phyloP scores from a whole-genome alignment of 2,329 filamentous ascomycete genomes.

The Penicillium sp. region DNA sequence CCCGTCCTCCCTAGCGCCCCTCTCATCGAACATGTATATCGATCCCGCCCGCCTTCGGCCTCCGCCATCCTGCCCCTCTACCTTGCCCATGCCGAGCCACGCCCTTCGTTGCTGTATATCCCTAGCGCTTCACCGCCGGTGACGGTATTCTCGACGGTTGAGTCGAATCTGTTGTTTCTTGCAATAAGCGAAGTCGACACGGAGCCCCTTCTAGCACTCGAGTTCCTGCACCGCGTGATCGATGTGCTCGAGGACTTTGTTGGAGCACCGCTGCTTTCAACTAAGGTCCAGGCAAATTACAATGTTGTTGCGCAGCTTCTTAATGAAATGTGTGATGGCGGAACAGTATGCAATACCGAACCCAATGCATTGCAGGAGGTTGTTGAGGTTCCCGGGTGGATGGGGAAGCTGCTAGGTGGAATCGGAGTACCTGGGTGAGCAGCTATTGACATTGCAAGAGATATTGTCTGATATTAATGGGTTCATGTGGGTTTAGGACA shows the following conservation, averaged over 20 bases:
- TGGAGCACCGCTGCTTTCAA: slow-evolving; percentile 72
- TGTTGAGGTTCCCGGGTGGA: slow-evolving; percentile 81
- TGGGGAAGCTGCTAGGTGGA: slow-evolving; percentile 79
- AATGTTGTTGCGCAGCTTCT: slow-evolving; percentile 88
- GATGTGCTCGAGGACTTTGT: slow-evolving; percentile 93
- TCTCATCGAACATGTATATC: slow-evolving; percentile 82
- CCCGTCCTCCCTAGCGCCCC: slow-evolving; percentile 53
- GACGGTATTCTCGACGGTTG: slow-evolving; percentile 76
- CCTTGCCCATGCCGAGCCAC: slow-evolving; percentile 68
- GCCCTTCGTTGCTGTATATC: slow-evolving; percentile 78
- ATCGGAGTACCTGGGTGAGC: slow-evolving; percentile 69
- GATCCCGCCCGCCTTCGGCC: slow-evolving; percentile 68
- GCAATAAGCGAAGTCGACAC: slow-evolving; percentile 76
- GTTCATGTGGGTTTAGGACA: slow-evolving; percentile 17
- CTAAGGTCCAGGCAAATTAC: slow-evolving; percentile 81
- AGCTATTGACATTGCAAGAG: not conserved
- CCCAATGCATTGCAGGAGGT: slow-evolving; percentile 84
- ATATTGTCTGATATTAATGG: not conserved
- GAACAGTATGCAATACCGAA: slow-evolving; percentile 80
- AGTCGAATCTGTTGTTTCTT: slow-evolving; percentile 78
- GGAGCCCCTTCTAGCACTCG: slow-evolving; percentile 79
- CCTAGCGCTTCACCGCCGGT: slow-evolving; percentile 74
- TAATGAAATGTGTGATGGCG: slow-evolving; percentile 92
- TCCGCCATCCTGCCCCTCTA: slow-evolving; percentile 73
- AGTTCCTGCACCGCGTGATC: slow-evolving; percentile 86